phyloP scores from a whole-genome alignment of 345 rosid species.

The Dipteronia sinensis region DNA sequence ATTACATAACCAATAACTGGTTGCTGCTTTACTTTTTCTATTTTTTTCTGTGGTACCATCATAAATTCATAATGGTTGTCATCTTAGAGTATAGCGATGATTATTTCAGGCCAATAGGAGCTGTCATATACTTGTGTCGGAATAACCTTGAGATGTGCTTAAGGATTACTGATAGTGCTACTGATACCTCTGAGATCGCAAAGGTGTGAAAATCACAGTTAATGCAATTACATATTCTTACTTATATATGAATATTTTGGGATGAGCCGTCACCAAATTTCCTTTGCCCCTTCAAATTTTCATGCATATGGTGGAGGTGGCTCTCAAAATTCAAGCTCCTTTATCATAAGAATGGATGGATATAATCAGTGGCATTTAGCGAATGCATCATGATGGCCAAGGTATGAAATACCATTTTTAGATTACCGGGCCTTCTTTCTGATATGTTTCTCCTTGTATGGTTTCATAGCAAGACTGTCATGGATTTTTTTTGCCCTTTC shows the following conservation, averaged over 20 bases:
- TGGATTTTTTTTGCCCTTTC: not conserved
- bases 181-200: conserved; percentile 82
- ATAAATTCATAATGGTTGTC: not conserved
- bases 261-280: not conserved
- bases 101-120: conserved; percentile 77
- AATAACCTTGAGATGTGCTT: conserved; percentile 84
- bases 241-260: not conserved
- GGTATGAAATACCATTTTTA: conserved; percentile 12
- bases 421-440: conserved; percentile 1
- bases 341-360: conserved; percentile 88
- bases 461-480: not conserved
- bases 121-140: conserved; percentile 67
- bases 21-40: not conserved
- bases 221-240: not conserved
- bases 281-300: conserved; percentile 22
- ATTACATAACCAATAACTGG: not conserved
- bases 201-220: conserved; percentile 48
- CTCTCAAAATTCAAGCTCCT: conserved; percentile 67
- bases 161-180: conserved; percentile 63
- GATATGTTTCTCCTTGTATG: not conserved
- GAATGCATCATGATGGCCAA: conserved; percentile 25
- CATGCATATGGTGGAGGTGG: conserved; percentile 97
- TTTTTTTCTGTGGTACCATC: not conserved
- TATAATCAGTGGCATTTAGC: conserved; percentile 67
- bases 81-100: conserved; percentile 13